phyloP scores from a whole-genome alignment of 495 filamentous ascomycete genomes.

The Physcia stellaris region DNA sequence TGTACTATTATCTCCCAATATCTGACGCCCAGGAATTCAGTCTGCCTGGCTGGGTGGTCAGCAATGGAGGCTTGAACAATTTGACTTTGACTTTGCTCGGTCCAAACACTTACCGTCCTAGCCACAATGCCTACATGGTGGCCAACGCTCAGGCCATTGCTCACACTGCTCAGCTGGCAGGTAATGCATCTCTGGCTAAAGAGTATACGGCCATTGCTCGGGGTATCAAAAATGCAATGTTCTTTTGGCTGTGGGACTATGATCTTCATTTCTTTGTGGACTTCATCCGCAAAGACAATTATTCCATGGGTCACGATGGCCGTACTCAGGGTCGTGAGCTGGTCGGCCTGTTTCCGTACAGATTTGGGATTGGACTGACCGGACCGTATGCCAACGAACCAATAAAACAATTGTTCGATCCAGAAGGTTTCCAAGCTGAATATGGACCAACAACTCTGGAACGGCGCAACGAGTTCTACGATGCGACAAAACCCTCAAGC shows the following conservation, averaged over 20 bases:
- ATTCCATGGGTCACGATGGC: conserved; percentile 10
- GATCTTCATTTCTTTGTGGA: conserved; percentile 33
- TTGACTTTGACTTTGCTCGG: conserved; percentile 22
- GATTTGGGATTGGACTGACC: conserved; percentile 27
- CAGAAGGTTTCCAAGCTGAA: conserved; percentile 23
- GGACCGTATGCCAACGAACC: conserved; percentile 17
- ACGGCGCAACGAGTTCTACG: conserved; percentile 26
- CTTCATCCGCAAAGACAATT: conserved; percentile 23
- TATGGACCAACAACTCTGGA: conserved; percentile 33
- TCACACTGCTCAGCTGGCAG: conserved; percentile 20
- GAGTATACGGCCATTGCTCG: conserved; percentile 22
- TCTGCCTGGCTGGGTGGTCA: conserved; percentile 27
- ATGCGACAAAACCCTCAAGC: conserved; percentile 21
- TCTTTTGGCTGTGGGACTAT: conserved; percentile 24
- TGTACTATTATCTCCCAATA: conserved; percentile 29
- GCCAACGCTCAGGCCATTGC: conserved; percentile 29
- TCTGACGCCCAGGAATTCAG: conserved; percentile 32
- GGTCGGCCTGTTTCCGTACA: conserved; percentile 29
- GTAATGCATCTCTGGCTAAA: conserved; percentile 14
- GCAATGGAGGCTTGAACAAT: conserved; percentile 18
- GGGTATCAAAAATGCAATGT: conserved; percentile 23
- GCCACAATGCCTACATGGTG: conserved; percentile 34
- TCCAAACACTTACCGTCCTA: conserved; percentile 29
- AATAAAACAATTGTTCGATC: conserved; percentile 22
- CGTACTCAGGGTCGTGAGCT: conserved; percentile 25